Base-by-base conservation (phyloP, 148 eudicot genomes). In the Salicornia ramosissima region DNA sequence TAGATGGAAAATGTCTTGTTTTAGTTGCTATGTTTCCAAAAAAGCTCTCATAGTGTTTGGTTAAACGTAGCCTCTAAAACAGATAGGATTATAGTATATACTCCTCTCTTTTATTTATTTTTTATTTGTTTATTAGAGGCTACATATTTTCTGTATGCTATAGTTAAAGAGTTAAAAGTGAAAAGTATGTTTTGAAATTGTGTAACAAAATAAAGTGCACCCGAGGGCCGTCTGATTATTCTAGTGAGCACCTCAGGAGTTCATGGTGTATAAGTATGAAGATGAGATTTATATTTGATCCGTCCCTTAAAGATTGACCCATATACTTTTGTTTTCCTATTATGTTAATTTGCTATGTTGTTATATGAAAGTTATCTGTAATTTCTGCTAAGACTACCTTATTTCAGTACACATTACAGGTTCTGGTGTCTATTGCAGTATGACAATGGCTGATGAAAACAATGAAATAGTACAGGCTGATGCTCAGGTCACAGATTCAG, bases 381-480 rank as follows among this genome's bases (percentile, higher is more conserved):
- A 19, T 26, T 51, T 75, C 19, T 39, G 25, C 58, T 69, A 33
- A 75, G 15, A 19, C 2, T n/a, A n/a, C 24, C 12, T 40, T 11
- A 4, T 25, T 39, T 62, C 60, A 19, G 21, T 69, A 53, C 33
- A 47, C 22, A 46, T 30, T 58, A 45, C 75, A 71, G 84, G 69
- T 22, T 39, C 60, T 57, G 51, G 43, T 21, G 36, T 58, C 22
- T 5, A 53, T 60, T 67, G 34, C 73, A 67, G 59, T 51, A 80
- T 80, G 83, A 53, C 80, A 10, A 69, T 70, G 21, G 12, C 63
- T 68, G 64, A 76, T 54, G 83, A 76, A 54, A 79, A 71, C 52
- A 45, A 64, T 34, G 71, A 68, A 36, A 25, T 64, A 49, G 55
- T 64, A 15, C 72, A 43, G 39, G 45, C 22, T 8, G 76, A 72